Evolutionary conservation across 805 yeast species (phyloP).

Genomic region (Wickerhamiella qilinensis): DNA sequence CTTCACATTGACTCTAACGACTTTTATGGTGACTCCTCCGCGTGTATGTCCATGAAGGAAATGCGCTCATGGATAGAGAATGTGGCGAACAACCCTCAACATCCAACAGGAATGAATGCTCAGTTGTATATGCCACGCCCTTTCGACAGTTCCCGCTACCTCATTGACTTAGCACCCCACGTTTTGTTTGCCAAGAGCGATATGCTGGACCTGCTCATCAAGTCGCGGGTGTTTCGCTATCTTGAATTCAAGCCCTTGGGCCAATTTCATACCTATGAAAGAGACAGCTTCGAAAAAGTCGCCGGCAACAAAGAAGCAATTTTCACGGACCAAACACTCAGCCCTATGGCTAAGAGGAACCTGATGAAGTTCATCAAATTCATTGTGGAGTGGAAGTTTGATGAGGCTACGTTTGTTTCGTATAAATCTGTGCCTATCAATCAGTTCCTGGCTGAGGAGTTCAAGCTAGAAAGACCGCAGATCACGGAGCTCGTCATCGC

Average conservation of each 20-base stretch:
- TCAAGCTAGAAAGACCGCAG: conserved; percentile 58
- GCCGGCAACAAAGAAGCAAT: conserved; percentile 83
- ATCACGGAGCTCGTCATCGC: conserved; percentile 72
- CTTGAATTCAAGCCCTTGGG: conserved; percentile 81
- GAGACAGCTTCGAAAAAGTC: conserved; percentile 76
- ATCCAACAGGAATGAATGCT: conserved; percentile 40
- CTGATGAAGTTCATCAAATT: conserved; percentile 88
- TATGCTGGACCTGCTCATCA: conserved; percentile 56
- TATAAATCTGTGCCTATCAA: conserved; percentile 41
- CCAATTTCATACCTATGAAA: conserved; percentile 85
- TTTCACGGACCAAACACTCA: conserved; percentile 70
- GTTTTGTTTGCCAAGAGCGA: conserved; percentile 84
- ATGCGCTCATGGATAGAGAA: conserved; percentile 59
- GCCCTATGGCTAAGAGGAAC: conserved; percentile 60
- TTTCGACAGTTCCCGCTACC: conserved; percentile 33
- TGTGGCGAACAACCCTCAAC: conserved; percentile 33
- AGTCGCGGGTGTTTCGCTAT: conserved; percentile 78
- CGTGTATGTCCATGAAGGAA: conserved; percentile 79
- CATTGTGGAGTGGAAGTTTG: conserved; percentile 52
- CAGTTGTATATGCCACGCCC: conserved; percentile 62
- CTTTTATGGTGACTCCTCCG: conserved; percentile 78
- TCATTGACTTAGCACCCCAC: conserved; percentile 77
- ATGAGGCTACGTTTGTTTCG: conserved; percentile 38
- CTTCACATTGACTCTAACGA: conserved; percentile 74
- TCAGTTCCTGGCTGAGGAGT: conserved; percentile 44